Conservation (phyloP, 139 green algal species). For the Tetraselmis striata region DNA sequence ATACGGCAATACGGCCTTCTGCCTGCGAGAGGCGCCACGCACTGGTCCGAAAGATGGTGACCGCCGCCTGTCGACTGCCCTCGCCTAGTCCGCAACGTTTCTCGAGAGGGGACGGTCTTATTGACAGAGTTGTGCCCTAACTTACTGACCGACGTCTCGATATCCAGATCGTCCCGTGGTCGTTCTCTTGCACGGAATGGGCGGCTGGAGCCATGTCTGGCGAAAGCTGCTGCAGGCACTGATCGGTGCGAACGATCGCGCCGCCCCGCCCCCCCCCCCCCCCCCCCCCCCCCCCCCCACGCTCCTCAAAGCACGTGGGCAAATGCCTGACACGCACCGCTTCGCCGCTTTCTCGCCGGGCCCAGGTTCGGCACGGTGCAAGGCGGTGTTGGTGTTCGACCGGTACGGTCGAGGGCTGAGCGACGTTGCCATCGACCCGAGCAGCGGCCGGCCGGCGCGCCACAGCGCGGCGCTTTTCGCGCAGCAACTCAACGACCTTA, state of each 20-base stretch:
- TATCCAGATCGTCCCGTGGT: background rate
- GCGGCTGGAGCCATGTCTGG: background rate
- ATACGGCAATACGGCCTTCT: background rate
- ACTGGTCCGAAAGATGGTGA: background rate
- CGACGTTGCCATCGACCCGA: background rate
- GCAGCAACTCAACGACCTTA: background rate
- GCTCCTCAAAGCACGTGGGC: background rate
- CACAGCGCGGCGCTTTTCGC: background rate
- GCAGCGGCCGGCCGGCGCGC: background rate
- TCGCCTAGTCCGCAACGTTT: background rate
- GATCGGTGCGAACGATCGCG: background rate
- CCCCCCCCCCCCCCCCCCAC: too few relatives aligned
- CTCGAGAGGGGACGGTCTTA: background rate
- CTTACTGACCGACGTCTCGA: background rate
- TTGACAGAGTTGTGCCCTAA: background rate
- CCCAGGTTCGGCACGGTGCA: background rate
- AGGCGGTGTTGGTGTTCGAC: background rate
- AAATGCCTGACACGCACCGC: background rate
- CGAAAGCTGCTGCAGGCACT: background rate
- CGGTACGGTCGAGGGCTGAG: background rate
- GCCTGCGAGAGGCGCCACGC: background rate
- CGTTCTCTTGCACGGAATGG: background rate
- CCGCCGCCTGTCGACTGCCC: background rate
- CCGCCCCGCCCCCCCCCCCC: too few relatives aligned
- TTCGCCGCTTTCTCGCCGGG: background rate